Evolutionary conservation across 2,329 filamentous ascomycete genomes (phyloP), one percentile per base, ranked within the genome.

Genomic region (Colletotrichum tamarilloi): DNA sequence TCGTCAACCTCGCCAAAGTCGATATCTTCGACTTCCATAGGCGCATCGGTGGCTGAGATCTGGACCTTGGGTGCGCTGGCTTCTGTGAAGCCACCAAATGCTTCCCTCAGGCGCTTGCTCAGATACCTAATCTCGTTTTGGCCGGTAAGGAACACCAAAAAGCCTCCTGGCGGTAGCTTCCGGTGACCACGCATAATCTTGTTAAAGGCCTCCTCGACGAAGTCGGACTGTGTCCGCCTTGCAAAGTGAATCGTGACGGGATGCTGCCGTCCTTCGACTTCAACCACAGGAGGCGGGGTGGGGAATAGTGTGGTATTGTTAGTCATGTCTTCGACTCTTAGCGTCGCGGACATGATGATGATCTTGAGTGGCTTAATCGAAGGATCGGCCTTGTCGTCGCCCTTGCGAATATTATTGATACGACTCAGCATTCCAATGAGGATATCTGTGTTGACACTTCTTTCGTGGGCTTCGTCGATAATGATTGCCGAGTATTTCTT

Each of bases 371-470:
- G 95, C 76, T 92, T 92, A 32, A 93, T 84, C 1, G 90, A 89
- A 0, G 92, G 85, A 73, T 97, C 90, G 80, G 97, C 93, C 73
- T 89, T 85, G 8, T 90, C 90, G 84, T 98, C 89, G 52, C 94
- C 90, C 66, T 92, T 90, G 72, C 97, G 90, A 67, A 98, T 85
- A 77, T 95, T 94, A 60, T 98, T 94, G 42, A 98, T 95, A 79
- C 96, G 91, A 79, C 95, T 98, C 19, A 98, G 90, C 91, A 99
- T 97, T 63, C 97, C 97, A 76, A 99, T 95, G n/a, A 99, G 85
- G 53, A 99, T 97, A 81, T 99, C 97, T 0, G 97, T 99, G 80
- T 99, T 98, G 78, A 98, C 94, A 78, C 95, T 98, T 78, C 97
- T 91, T 82, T 99, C 97, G 85, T 99, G 97, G 1, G 97, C 97